Evolutionary conservation across 495 filamentous ascomycete species (phyloP).

Genomic region (Penicillium canariense): DNA sequence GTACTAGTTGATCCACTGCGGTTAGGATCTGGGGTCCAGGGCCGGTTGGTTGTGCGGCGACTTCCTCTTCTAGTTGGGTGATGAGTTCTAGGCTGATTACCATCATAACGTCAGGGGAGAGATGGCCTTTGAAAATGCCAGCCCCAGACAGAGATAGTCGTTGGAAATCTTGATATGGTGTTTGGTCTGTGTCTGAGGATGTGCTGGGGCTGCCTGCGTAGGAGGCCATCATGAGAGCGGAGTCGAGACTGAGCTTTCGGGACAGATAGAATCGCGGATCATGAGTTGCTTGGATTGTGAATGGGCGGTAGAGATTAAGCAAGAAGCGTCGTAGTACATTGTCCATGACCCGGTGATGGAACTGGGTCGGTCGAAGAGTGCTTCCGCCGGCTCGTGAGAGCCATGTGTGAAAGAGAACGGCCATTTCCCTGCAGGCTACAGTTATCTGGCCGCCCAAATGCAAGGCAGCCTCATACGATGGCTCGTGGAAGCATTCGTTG

Average conservation of each 20-base stretch:
- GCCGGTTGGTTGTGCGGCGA: not conserved
- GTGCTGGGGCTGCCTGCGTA: conserved; percentile 18
- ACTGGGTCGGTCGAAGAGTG: conserved; percentile 25
- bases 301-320: conserved; percentile 46
- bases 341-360: conserved; percentile 27
- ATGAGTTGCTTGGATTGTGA: conserved; percentile 36
- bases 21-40: not conserved
- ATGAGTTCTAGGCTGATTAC: conserved; percentile 41
- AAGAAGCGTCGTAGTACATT: conserved; percentile 47
- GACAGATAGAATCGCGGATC: conserved; percentile 51
- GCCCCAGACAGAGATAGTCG: conserved; percentile 30
- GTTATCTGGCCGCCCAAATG: conserved; percentile 33
- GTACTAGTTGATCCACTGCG: conserved; percentile 10
- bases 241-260: conserved; percentile 45
- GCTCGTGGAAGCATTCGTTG: conserved; percentile 40
- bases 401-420: conserved; percentile 7
- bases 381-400: not conserved
- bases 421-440: conserved; percentile 24
- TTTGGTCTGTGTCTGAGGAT: conserved; percentile 21
- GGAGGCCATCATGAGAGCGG: conserved; percentile 42
- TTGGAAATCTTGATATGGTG: conserved; percentile 29
- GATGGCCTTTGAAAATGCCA: conserved; percentile 42
- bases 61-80: conserved; percentile 33
- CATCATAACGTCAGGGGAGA: conserved; percentile 28
- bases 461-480: conserved; percentile 44